Evolutionary conservation across 2,329 filamentous ascomycete species (phyloP).

Genomic region (Penicillium sp.): DNA sequence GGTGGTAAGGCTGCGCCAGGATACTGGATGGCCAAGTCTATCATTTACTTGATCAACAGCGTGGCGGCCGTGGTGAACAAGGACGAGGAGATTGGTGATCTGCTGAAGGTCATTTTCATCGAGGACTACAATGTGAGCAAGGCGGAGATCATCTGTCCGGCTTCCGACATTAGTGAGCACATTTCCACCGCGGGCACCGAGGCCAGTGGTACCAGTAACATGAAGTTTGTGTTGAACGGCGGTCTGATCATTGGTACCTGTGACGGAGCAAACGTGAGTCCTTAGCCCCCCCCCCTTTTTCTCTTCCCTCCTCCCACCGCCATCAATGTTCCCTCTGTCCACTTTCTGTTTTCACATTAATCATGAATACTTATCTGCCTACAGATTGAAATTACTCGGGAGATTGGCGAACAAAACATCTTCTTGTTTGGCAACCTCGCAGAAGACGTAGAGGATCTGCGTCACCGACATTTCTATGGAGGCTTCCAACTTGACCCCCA

Average conservation of each 20-base stretch:
- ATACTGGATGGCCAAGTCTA: constrained; percentile 99
- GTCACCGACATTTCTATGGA: constrained; percentile 81
- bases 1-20: constrained; percentile 96
- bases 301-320: too few relatives aligned
- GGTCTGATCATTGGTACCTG: constrained; percentile 97
- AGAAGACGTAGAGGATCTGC: constrained; percentile 93
- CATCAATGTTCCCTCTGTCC: too few relatives aligned
- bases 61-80: constrained; percentile 88
- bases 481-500: constrained; percentile 69
- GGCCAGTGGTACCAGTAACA: constrained; percentile 84
- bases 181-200: constrained; percentile 98
- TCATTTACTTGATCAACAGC: constrained; percentile 92
- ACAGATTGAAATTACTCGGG: constrained; percentile 92
- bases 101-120: constrained; percentile 94
- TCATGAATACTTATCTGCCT: too few relatives aligned
- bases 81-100: constrained; percentile 83
- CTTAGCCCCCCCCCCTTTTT: too few relatives aligned
- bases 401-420: constrained; percentile 94
- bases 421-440: constrained; percentile 96
- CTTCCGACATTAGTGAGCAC: constrained; percentile 94
- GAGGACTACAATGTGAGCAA: constrained; percentile 99
- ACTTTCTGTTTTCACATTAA: too few relatives aligned
- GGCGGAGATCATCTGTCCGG: constrained; percentile 91
- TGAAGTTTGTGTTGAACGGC: constrained; percentile 98
- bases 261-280: constrained; percentile 87